Evolutionary conservation across 1,284 basidiomycete genomes (phyloP), one percentile per base, ranked within the genome.

Genomic region (Ganoderma leucocontextum): DNA sequence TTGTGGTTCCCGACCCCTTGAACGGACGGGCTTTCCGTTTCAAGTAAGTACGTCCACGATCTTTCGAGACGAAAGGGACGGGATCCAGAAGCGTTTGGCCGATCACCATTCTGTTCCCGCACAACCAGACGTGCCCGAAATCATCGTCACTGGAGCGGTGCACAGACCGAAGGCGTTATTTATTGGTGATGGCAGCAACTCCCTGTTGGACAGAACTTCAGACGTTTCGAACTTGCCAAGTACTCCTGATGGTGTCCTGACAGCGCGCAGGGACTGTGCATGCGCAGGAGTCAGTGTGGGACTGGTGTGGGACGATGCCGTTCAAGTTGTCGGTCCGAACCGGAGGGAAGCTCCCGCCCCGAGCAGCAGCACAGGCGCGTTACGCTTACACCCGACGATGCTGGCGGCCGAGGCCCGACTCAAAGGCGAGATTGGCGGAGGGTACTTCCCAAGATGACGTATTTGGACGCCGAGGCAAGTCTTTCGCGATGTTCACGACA

Each of bases 111-210:
- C 36, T 53, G 62, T 41, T 33, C 25, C 36, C 4, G 38, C 19
- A 49, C 19, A 49, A 15, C 49, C 39, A 35, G 7, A 57, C 39
- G 41, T 7, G 22, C 19, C 53, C 63, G 63, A 58, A 64, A 64
- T 57, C 39, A 57, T 64, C 63, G 63, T 53, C 47, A 52, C 22
- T 13, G 53, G 15, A 41, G 38, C 29, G n/a, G 63, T 39, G 35
- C 44, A n/a, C 47, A 53, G 15, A 25, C 19, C 10, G 35, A 57
- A 17, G 10, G 55, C 55, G 55, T 9, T 57, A 13, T 55, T 35
- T 19, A 55, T 35, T 36, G 19, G 19, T 60, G 58, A 60, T 60
- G 58, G 38, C 58, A 39, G 42, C 38, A 42, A 38, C 55, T 60
- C 12, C 4, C 36, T 39, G 38, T 60, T 39, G 39, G 25, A 52